Evolutionary conservation across 352 stramenopile genomes (phyloP), one percentile per base, ranked within the genome.

Genomic region (Phytophthora citrophthora): DNA sequence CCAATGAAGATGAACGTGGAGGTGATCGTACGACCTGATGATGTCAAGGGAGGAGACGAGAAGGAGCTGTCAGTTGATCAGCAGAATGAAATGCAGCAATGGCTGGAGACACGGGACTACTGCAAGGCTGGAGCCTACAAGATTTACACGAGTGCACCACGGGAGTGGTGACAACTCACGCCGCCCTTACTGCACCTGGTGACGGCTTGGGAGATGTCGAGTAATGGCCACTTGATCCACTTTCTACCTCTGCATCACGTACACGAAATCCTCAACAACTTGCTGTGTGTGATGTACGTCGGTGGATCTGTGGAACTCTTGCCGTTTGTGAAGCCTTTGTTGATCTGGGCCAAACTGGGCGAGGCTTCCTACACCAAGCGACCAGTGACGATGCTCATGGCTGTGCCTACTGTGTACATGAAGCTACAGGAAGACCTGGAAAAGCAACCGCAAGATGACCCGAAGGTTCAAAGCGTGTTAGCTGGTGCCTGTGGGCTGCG

Each of bases 191-290:
- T 20, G 82, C 83, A 15, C 88, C 58, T 97, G 24, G 77, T 94
- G n/a, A 70, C 71, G 29, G 81, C 85, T 8, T 98, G 91, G 93
- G 76, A 88, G 53, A 97, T 95, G 78, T 73, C 59, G 16, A 50
- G 38, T 2, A 45, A 61, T 18, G 93, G 97, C 70, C 83, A 89
- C n/a, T 70, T 97, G 59, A 66, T 97, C 24, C 89, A 97, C 61
- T 94, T 96, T 57, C 49, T 98, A 7, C 93, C 93, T 16, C 64
- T 98, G 24, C 91, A 98, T 54, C 93, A 97, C 57, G 79, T 97
- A 5, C 92, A 98, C 67, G 92, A 90, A 18, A 81, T 97, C 12
- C 75, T 98, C 24, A 98, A 97, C 77, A 96, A 95, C 46, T 41
- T 96, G n/a, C n/a, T n/a, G n/a, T n/a, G n/a, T n/a, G n/a, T n/a